A percentile compares a stretch with the other conserved stretches of the same genome.
phyloP scores from a whole-genome alignment of 495 filamentous ascomycete genomes.

The Penicillium canescens region DNA sequence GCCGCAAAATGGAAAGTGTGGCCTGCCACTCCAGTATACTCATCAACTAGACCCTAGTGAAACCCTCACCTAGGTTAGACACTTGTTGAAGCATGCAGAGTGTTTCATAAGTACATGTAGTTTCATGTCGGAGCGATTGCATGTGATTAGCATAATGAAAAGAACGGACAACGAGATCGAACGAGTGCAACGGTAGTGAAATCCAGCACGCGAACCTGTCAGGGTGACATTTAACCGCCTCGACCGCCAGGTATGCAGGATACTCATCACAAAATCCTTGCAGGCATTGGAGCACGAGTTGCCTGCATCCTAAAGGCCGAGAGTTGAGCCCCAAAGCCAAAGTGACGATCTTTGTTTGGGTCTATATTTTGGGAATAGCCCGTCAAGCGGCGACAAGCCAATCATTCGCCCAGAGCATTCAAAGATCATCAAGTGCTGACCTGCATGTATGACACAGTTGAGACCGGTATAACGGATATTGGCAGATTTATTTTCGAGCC shows the following conservation, averaged over 20 bases:
- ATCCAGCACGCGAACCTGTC: no score
- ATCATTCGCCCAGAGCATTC: constrained; percentile 1
- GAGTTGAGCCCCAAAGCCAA: not conserved
- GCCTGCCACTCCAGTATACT: not conserved
- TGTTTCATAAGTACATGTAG: not conserved
- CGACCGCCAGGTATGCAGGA: no score
- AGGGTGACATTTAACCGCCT: no score
- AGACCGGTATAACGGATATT: constrained; percentile 13
- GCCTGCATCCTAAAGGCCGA: not conserved
- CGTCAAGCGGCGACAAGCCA: not conserved
- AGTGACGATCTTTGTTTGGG: not conserved
- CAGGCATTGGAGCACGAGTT: not conserved
- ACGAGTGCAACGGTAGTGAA: not conserved
- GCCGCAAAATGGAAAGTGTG: not conserved
- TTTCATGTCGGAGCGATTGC: not conserved
- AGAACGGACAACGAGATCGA: not conserved
- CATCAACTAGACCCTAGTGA: not conserved
- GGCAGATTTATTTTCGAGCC: constrained; percentile 8
- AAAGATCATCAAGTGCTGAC: constrained; percentile 1
- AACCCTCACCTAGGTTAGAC: not conserved
- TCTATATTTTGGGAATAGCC: not conserved
- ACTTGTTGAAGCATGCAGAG: not conserved
- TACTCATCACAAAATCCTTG: constrained; percentile 1
- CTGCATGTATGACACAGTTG: constrained; percentile 14
- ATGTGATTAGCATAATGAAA: not conserved